Percentiles rank a stretch among this genome's conserved stretches.
phyloP scores from a whole-genome alignment of 345 rosid genomes.

The Eucalyptus virginea region DNA sequence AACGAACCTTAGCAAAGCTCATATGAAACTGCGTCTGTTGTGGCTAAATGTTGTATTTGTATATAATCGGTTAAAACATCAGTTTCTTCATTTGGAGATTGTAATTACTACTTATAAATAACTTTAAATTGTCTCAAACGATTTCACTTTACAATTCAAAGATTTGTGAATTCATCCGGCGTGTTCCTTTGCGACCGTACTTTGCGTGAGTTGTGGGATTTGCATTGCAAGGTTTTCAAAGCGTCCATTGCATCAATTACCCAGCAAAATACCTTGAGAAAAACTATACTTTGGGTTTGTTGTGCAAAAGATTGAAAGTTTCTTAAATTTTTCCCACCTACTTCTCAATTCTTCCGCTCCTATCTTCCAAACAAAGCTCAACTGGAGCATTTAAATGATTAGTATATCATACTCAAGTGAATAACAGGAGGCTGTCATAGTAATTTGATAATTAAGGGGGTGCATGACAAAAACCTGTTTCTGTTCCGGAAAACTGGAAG shows the following conservation, averaged over 20 bases:
- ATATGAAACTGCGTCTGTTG: background rate
- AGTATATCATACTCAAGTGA: background rate
- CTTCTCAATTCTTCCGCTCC: background rate
- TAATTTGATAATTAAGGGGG: too few species aligned
- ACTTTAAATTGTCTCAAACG: background rate
- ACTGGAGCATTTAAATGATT: background rate
- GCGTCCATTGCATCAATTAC: background rate
- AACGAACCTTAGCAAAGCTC: background rate
- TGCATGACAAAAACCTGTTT: too few species aligned
- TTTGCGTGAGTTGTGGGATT: background rate
- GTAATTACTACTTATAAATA: background rate
- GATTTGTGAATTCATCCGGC: too few species aligned
- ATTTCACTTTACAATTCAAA: background rate
- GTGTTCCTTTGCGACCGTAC: background rate
- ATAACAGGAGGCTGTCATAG: background rate
- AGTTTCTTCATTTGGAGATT: background rate
- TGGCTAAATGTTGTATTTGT: background rate
- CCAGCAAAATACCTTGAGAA: background rate
- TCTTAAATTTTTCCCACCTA: background rate
- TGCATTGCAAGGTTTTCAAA: background rate
- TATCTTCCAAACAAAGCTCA: background rate
- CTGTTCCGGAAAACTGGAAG: too few species aligned
- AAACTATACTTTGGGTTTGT: too few species aligned
- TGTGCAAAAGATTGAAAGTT: background rate
- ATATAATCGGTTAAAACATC: background rate